Conservation (phyloP, 257 asterid genomes). For the Prunella vulgaris region DNA sequence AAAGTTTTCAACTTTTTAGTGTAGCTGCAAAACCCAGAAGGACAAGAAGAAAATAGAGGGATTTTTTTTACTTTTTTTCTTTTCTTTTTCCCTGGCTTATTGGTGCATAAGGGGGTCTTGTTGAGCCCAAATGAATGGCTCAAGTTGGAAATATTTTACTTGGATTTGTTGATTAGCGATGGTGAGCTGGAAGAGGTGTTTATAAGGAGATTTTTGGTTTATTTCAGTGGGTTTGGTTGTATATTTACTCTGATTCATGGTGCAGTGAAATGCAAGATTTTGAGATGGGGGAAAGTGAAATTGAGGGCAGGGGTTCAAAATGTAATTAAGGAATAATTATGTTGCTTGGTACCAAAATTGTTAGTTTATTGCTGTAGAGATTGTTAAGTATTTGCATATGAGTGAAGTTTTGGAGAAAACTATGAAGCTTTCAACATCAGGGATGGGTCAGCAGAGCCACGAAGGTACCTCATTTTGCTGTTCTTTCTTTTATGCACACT, state of each 20-base stretch:
- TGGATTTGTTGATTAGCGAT: not conserved
- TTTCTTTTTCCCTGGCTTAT: not conserved
- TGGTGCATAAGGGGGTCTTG: not conserved
- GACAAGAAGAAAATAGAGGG: not conserved
- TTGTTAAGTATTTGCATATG: slow-evolving; percentile 1
- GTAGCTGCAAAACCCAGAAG: slow-evolving; percentile 22
- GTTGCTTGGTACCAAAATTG: not conserved
- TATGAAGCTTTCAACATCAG: slow-evolving; percentile 51
- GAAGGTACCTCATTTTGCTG: slow-evolving; percentile 30
- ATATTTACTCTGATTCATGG: slow-evolving; percentile 9
- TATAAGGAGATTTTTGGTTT: not conserved
- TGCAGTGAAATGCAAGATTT: slow-evolving; percentile 25
- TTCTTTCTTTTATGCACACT: slow-evolving; percentile 1
- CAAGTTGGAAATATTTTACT: not conserved
- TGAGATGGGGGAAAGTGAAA: slow-evolving; percentile 17
- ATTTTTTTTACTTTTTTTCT: not conserved
- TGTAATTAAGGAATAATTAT: slow-evolving; percentile 5
- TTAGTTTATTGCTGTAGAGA: slow-evolving; percentile 10
- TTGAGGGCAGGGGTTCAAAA: slow-evolving; percentile 13
- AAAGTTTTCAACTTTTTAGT: slow-evolving; percentile 21
- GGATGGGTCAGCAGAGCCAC: slow-evolving; percentile 42
- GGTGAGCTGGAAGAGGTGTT: slow-evolving; percentile 3
- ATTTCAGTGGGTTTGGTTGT: slow-evolving; percentile 18
- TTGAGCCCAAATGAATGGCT: not conserved
- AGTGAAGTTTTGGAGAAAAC: slow-evolving; percentile 23